A percentile compares a stretch with the other conserved stretches of the same genome.
Conservation (phyloP, 345 rosid genomes). For the Hibiscus mutabilis region DNA sequence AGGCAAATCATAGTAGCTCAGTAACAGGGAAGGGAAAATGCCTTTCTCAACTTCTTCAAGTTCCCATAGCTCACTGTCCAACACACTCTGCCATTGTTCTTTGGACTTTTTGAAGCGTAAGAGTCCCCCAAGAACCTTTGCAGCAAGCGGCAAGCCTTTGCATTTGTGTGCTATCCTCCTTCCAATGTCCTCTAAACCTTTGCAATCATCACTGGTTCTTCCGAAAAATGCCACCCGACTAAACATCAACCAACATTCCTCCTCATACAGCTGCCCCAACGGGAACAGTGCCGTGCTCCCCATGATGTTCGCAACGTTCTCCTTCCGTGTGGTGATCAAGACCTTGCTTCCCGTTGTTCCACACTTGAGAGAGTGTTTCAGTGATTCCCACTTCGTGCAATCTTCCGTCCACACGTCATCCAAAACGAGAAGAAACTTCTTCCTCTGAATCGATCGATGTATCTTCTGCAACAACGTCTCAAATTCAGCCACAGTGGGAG, state of each 20-base stretch:
- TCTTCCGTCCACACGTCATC: conserved; percentile 29
- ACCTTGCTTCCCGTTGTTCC: background rate
- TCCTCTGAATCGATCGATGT: conserved; percentile 1
- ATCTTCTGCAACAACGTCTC: conserved; percentile 3
- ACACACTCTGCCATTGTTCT: conserved; percentile 18
- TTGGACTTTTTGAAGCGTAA: conserved; percentile 4
- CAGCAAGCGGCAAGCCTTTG: background rate
- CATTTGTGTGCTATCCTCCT: background rate
- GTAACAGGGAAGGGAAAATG: background rate
- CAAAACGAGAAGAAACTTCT: conserved; percentile 14
- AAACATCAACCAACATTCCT: conserved; percentile 14
- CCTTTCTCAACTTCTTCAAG: background rate
- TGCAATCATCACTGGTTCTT: background rate
- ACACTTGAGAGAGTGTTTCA: background rate
- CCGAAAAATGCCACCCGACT: background rate
- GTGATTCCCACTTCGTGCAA: background rate
- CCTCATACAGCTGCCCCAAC: background rate
- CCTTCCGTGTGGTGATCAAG: conserved; percentile 2
- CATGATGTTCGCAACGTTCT: background rate
- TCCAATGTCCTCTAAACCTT: background rate
- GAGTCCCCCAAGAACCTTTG: conserved; percentile 8
- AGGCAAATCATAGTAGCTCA: conserved; percentile 2
- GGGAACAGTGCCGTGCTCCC: background rate
- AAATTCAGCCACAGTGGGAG: background rate
- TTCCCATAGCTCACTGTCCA: conserved; percentile 13